A percentile compares a stretch with the other conserved stretches of the same genome.
Conservation (phyloP, 192 early-diverging fungal genomes). For the Gryganskiella cystojenkinii region DNA sequence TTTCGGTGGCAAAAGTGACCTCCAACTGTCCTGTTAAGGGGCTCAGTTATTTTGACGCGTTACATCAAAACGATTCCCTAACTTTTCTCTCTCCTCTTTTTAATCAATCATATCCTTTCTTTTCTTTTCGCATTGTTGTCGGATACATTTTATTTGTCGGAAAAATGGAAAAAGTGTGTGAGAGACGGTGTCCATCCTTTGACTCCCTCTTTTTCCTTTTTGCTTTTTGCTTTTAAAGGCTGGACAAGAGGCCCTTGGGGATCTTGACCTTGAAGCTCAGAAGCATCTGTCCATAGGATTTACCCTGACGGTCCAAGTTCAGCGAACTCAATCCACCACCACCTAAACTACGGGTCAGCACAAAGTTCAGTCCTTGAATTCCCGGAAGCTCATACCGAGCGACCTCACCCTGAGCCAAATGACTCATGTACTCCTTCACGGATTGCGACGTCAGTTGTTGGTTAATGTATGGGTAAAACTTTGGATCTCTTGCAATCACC, state of each 20-base stretch:
- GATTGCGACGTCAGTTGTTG: constrained; percentile 63
- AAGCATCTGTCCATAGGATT: constrained; percentile 74
- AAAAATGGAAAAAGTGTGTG: not conserved
- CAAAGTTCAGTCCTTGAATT: constrained; percentile 68
- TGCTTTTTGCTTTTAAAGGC: constrained; percentile 17
- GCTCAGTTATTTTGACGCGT: too few species aligned
- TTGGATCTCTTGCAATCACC: constrained; percentile 67
- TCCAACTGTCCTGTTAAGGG: too few species aligned
- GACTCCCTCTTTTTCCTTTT: not conserved
- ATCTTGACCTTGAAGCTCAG: constrained; percentile 64
- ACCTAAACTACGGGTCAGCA: constrained; percentile 67
- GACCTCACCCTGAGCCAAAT: constrained; percentile 69
- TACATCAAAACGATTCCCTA: too few species aligned
- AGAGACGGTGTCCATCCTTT: too few species aligned
- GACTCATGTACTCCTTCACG: constrained; percentile 64
- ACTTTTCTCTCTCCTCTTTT: too few species aligned
- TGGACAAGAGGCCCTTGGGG: constrained; percentile 54
- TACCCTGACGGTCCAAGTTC: constrained; percentile 72
- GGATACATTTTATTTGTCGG: not conserved
- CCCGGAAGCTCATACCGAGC: constrained; percentile 71
- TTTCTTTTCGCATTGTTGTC: too few species aligned
- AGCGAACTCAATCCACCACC: constrained; percentile 72
- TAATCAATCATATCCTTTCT: too few species aligned
- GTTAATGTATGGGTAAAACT: constrained; percentile 64
- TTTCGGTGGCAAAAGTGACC: too few species aligned